Base-by-base conservation (phyloP, 2,329 filamentous ascomycete genomes). In the Penicillium paneum region DNA sequence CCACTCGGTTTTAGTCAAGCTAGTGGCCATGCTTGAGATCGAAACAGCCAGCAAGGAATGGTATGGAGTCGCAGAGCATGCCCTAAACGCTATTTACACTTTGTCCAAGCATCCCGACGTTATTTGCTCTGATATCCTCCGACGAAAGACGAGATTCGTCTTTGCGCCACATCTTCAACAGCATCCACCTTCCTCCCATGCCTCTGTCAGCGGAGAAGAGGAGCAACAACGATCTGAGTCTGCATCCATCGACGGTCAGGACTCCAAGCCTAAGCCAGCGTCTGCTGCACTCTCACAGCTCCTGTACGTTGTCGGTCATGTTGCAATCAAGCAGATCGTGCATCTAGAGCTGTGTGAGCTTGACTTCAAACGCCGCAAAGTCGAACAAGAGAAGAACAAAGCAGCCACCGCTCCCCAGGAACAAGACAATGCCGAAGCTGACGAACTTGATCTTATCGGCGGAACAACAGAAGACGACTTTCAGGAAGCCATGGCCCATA, bases 271-370 rank as follows among this genome's bases (percentile, higher is more conserved):
- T 29, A 90, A 87, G 63, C 83, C 86, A 5, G 86, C 71, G 10
- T 70, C 90, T 1, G 81, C 91, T 43, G 86, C 84, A 0, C 79
- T 99, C 2, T 96, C 94, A 0, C 94, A 97, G 67, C 81, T 99
- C 2, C 80, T 99, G 0, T 97, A 97, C 70, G 88, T 96, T 34
- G 93, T 97, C 29, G 94, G 94, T 0, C 94, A 99, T 68, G 89
- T 97, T 44, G 94, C 94, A 13, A 94, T 99, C 70, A 99, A 99
- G 76, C 95, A 99, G 70, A 99, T 99, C 64, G 95, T 99, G 0
- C 94, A 99, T 71, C 83, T 99, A 11, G 94, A 99, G 67, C 81
- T 97, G n/a, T 96, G 92, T 71, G 94, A 99, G 70, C 85, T 94
- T 46, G 94, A 99, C 73, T 99, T 99, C 75, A 99, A 99, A 79